Evolutionary conservation across 352 stramenopile genomes (phyloP).

Genomic region (Phytophthora tentaculata): DNA sequence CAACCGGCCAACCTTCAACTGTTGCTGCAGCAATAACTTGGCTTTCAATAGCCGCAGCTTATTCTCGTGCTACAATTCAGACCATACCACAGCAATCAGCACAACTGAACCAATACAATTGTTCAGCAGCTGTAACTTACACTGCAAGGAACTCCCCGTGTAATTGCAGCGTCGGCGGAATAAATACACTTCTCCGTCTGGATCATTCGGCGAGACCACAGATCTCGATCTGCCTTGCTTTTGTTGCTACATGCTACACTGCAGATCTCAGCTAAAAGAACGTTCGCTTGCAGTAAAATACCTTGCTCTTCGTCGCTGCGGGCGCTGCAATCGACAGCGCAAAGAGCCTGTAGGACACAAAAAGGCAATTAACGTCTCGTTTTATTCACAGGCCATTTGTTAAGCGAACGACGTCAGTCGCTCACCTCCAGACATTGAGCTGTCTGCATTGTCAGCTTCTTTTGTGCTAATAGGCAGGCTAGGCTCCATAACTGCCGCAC

Average conservation of each 20-base stretch:
- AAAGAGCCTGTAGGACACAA: constrained; percentile 37
- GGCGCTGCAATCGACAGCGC: constrained; percentile 23
- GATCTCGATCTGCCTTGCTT: constrained; percentile 47
- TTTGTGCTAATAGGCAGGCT: constrained; percentile 48
- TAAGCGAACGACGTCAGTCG: background rate
- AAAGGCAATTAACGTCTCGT: constrained; percentile 1
- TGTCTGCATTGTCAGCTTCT: constrained; percentile 48
- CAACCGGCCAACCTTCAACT: constrained; percentile 46
- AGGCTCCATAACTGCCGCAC: constrained; percentile 70
- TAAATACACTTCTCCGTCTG: constrained; percentile 54
- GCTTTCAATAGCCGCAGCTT: constrained; percentile 54
- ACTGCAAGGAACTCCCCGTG: constrained; percentile 25
- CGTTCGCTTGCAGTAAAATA: constrained; percentile 40
- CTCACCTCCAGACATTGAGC: constrained; percentile 59
- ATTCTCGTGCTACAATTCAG: constrained; percentile 41
- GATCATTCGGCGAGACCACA: constrained; percentile 58
- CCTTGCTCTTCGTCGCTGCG: constrained; percentile 27
- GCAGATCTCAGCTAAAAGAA: constrained; percentile 70
- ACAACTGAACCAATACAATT: background rate
- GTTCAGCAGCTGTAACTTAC: constrained; percentile 1
- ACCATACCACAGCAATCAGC: constrained; percentile 11
- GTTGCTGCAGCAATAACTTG: constrained; percentile 59
- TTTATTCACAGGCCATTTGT: background rate
- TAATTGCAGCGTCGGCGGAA: constrained; percentile 28
- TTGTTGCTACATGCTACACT: constrained; percentile 47